Base-by-base conservation (phyloP, 1,284 basidiomycete species). In the Agroathelia rolfsii region DNA sequence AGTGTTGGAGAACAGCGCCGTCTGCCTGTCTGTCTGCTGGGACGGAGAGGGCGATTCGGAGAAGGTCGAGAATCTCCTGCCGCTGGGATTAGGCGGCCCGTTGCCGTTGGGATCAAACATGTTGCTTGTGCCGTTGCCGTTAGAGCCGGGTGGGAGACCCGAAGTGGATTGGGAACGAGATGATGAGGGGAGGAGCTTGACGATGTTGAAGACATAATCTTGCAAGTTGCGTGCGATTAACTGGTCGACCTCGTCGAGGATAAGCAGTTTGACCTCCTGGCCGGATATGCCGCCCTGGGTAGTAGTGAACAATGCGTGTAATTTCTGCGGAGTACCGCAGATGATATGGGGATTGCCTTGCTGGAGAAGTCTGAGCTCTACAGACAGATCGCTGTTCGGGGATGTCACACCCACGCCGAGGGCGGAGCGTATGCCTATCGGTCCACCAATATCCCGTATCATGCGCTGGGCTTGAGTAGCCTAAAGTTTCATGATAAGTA, bases 401-500 rank as follows among this genome's bases (percentile, higher is more conserved):
- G 76, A 75, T 2, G 76, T 67, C 5, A 75, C 62, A 21, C 92
- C 90, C 8, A 88, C 85, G 14, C 85, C 87, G 8, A 95, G 62
- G 5, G 84, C 86, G 23, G 89, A 88, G 32, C 84, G 74, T 27
- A 96, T 77, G 13, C 92, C 88, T 42, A 95, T 85, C 4, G 87
- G 78, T 0, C 87, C 81, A 14, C 93, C 94, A 13, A 98, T 68
- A 53, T 95, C 93, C 29, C 92, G 74, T 44, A 95, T 88, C 76
- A 96, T 94, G 39, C 94, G 85, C 50, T 97, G 92, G 21, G 93
- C 93, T 58, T 97, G 94, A 2, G 90, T 95, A 4, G 94, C 94
- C n/a, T n/a, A n/a, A n/a, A n/a, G n/a, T n/a, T n/a, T n/a, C n/a
- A n/a, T n/a, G n/a, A n/a, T n/a, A n/a, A n/a, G n/a, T n/a, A n/a